phyloP scores from a whole-genome alignment of 768 basidiomycete species.

The Tricholoma matsutake region DNA sequence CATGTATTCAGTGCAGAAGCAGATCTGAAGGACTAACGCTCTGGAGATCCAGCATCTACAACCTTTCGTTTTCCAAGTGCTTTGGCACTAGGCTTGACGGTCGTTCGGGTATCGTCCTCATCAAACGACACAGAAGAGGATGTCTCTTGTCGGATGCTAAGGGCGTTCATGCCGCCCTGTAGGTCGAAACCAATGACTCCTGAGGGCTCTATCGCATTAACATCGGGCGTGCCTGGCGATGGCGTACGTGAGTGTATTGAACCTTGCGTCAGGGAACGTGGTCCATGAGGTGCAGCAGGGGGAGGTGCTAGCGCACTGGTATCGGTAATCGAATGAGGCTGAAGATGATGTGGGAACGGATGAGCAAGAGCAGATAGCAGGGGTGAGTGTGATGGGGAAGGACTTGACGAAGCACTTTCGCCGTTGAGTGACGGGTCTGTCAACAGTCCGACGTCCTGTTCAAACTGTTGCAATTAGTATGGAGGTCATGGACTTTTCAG shows the following conservation, averaged over 20 bases:
- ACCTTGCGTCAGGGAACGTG: constrained; percentile 55
- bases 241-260: constrained; percentile 60
- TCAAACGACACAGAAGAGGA: constrained; percentile 16
- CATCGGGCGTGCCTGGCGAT: constrained; percentile 52
- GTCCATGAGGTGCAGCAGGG: constrained; percentile 66
- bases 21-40: constrained; percentile 35
- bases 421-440: constrained; percentile 28
- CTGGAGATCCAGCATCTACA: constrained; percentile 46
- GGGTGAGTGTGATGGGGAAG: constrained; percentile 43
- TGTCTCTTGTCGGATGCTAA: constrained; percentile 14
- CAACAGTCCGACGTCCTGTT: constrained; percentile 30
- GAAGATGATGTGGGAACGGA: constrained; percentile 28
- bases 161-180: constrained; percentile 16
- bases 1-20: neutral
- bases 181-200: constrained; percentile 14
- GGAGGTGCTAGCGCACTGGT: constrained; percentile 52
- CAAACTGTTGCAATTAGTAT: constrained; percentile 35
- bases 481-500: neutral
- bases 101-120: constrained; percentile 33
- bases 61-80: constrained; percentile 83
- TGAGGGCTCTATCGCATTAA: constrained; percentile 10
- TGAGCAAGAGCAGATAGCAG: constrained; percentile 21
- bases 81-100: constrained; percentile 75
- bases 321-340: constrained; percentile 14
- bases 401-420: constrained; percentile 39